Base-by-base conservation (phyloP, 139 green algal species). In the Trebouxia sp. region DNA sequence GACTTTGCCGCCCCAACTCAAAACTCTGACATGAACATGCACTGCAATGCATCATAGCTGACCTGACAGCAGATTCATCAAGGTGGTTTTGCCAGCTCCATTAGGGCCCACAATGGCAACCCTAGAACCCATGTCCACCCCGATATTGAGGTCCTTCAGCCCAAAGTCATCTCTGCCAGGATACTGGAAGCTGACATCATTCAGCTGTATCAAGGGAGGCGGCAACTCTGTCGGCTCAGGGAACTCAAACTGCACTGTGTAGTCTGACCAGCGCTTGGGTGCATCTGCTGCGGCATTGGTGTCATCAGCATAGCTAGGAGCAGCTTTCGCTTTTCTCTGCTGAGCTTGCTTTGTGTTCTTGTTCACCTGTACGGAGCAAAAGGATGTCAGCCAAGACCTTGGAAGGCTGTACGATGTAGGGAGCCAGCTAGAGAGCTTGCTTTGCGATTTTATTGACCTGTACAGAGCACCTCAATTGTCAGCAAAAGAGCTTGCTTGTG, bases 51-150 rank as follows among this genome's bases (percentile, higher is more conserved):
- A 78, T n/a, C n/a, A 22, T 42, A 50, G 35, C 56, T 14, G 26
- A 85, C 72, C 89, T 32, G 84, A 91, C 41, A 99, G 81, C 67
- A 99, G 88, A 88, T 99, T 99, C 92, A 99, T 97, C 56, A 99
- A 88, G 32, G 97, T 99, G 37, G 95, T 96, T 86, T 95, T 90
- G 69, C 86, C 88, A 99, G 90, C 56, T 28, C 96, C 96, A 83
- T 99, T 99, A 50, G 96, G 96, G 12, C 95, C 96, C n/a, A 98
- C 96, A 67, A 99, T 98, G 24, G 91, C 94, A 12, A 99, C 85
- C 2, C 94, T 85, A 12, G 88, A 95, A 38, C 97, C 97, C 97
- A 99, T 99, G 90, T 99, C 97, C 55, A 99, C 92, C 48, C 97
- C 97, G 26, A 99, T 89, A 90, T 99, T 98, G 41, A 99, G 86